phyloP scores from a whole-genome alignment of 495 filamentous ascomycete genomes.

The Hypomontagnella monticulosa region DNA sequence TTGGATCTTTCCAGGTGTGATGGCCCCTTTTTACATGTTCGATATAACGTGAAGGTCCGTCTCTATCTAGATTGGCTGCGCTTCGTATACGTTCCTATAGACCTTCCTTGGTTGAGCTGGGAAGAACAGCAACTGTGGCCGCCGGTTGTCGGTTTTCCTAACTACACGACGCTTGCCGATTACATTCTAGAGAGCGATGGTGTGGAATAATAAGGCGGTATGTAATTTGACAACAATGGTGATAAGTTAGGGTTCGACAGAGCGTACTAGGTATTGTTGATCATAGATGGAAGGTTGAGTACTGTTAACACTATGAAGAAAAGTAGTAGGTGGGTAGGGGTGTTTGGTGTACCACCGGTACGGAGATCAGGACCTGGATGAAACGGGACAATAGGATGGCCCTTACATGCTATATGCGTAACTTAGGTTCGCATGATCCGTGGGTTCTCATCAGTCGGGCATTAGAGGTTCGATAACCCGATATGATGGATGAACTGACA shows the following conservation, averaged over 20 bases:
- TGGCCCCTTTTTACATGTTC: too few relatives aligned
- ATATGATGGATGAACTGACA: neutral
- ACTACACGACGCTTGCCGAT: neutral
- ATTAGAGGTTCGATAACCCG: neutral
- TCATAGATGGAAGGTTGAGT: neutral
- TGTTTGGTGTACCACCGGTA: too few relatives aligned
- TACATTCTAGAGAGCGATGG: neutral
- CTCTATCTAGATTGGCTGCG: too few relatives aligned
- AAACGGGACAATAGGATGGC: too few relatives aligned
- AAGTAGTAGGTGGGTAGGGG: neutral
- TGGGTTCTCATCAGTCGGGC: neutral
- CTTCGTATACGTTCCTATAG: too few relatives aligned
- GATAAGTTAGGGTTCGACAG: neutral
- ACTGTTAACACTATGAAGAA: too few relatives aligned
- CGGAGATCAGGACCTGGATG: too few relatives aligned
- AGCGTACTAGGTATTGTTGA: neutral
- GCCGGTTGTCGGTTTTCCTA: neutral
- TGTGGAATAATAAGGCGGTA: too few relatives aligned
- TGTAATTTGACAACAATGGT: neutral
- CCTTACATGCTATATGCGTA: too few relatives aligned
- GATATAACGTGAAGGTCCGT: too few relatives aligned
- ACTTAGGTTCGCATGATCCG: neutral
- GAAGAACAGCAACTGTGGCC: neutral
- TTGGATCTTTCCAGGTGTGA: too few relatives aligned
- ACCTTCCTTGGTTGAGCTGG: neutral